These are phyloP conservation scores for Alternaria atra DNA, from an alignment of 2,329 filamentous ascomycete genomes.

Conservation along the genomic window DNA sequence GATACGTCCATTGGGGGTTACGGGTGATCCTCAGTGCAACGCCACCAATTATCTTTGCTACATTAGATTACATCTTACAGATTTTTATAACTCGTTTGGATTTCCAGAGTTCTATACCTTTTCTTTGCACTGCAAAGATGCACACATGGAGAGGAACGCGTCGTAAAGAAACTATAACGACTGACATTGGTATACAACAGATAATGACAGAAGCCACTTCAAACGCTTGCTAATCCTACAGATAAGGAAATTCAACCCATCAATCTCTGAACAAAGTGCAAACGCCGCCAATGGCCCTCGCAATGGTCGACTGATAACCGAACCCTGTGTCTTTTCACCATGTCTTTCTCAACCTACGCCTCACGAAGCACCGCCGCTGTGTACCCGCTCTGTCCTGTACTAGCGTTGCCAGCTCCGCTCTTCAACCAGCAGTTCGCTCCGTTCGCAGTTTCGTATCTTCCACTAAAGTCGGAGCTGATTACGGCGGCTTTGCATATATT, in stretches of 20 bases:
- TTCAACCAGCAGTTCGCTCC: slow-evolving; percentile 15
- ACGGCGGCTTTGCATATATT: slow-evolving; percentile 6
- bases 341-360: neutral
- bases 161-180: neutral
- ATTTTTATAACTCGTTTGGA: too few relatives aligned
- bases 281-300: neutral
- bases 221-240: neutral
- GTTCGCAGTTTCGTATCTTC: neutral
- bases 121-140: too few relatives aligned
- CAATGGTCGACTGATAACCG: neutral
- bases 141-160: too few relatives aligned
- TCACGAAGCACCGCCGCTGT: slow-evolving; percentile 6
- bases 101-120: too few relatives aligned
- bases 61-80: too few relatives aligned
- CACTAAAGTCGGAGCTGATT: neutral
- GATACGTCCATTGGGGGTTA: too few relatives aligned
- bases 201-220: neutral
- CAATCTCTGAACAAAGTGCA: neutral
- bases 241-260: neutral
- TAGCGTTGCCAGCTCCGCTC: neutral
- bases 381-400: neutral
- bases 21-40: too few relatives aligned
- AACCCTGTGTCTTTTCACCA: neutral
- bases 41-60: too few relatives aligned
- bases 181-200: neutral